Evolutionary conservation across 2,329 filamentous ascomycete genomes (phyloP).

Genomic region (Aspergillus pseudoviridinutans): DNA sequence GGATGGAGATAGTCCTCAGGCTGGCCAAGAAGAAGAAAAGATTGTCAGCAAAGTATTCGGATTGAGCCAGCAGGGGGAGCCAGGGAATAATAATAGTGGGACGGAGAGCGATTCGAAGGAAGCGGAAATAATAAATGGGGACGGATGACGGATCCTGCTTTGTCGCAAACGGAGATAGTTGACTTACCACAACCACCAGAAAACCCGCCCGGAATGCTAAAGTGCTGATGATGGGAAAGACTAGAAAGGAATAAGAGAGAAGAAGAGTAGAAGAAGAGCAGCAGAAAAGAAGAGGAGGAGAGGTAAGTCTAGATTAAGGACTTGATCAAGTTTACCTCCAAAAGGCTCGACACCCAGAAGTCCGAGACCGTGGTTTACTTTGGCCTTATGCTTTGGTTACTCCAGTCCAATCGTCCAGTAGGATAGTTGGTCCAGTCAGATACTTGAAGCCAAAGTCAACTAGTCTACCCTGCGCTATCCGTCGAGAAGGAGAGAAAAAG

Average conservation of each 20-base stretch:
- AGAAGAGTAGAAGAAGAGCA: neutral
- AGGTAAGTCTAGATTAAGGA: neutral
- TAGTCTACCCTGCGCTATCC: neutral
- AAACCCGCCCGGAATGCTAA: neutral
- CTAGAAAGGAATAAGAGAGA: neutral
- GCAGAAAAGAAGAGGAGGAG: slow-evolving; percentile 5
- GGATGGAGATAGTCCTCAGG: neutral
- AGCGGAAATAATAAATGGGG: neutral
- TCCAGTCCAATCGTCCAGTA: too few relatives aligned
- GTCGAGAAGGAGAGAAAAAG: slow-evolving; percentile 2
- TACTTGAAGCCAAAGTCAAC: neutral
- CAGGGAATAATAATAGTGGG: neutral
- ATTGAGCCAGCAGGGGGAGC: neutral
- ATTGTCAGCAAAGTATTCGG: neutral
- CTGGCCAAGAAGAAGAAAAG: neutral
- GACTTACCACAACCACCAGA: neutral
- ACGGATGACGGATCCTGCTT: neutral
- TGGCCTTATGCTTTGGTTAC: too few relatives aligned
- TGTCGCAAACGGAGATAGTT: slow-evolving; percentile 2
- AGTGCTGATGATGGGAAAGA: neutral
- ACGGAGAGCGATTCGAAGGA: neutral
- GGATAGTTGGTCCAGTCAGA: too few relatives aligned
- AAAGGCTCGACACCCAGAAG: neutral
- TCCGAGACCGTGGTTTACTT: neutral
- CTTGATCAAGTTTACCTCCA: neutral